Evolutionary conservation across 805 yeast genomes (phyloP).

Genomic region (Kazachstania bromeliacearum): DNA sequence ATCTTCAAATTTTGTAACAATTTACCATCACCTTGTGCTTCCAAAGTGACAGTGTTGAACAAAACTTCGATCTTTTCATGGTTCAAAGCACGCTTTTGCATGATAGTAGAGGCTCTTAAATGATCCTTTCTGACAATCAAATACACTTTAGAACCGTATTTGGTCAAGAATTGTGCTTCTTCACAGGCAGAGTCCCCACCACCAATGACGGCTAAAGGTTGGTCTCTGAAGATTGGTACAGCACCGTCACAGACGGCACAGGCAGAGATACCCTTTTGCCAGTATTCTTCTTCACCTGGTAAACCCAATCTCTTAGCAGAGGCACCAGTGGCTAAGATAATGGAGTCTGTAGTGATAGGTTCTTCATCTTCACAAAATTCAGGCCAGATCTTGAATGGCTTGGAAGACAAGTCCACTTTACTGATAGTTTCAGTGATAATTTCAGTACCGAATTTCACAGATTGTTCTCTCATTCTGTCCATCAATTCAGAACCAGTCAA

Average conservation of each 20-base stretch:
- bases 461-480: slow-evolving; percentile 91
- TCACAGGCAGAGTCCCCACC: slow-evolving; percentile 99
- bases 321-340: slow-evolving; percentile 95
- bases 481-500: slow-evolving; percentile 79
- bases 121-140: slow-evolving; percentile 89
- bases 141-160: slow-evolving; percentile 93
- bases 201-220: slow-evolving; percentile 95
- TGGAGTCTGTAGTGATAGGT: slow-evolving; percentile 87
- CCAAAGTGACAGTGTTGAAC: slow-evolving; percentile 75
- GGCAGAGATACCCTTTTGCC: slow-evolving; percentile 99
- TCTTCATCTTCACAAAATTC: slow-evolving; percentile 89
- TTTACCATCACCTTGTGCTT: slow-evolving; percentile 92
- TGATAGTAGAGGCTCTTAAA: slow-evolving; percentile 89
- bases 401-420: slow-evolving; percentile 76
- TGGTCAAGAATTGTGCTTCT: slow-evolving; percentile 94
- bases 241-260: slow-evolving; percentile 99
- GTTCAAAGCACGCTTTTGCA: slow-evolving; percentile 84
- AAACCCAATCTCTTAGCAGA: slow-evolving; percentile 88
- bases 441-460: slow-evolving; percentile 80
- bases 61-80: slow-evolving; percentile 87
- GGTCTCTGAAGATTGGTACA: slow-evolving; percentile 95
- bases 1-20: slow-evolving; percentile 56
- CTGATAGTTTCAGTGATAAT: slow-evolving; percentile 92
- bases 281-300: slow-evolving; percentile 95
- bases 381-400: slow-evolving; percentile 95